Conservation (phyloP, 768 basidiomycete genomes). For the Lactifluus subvellereus region DNA sequence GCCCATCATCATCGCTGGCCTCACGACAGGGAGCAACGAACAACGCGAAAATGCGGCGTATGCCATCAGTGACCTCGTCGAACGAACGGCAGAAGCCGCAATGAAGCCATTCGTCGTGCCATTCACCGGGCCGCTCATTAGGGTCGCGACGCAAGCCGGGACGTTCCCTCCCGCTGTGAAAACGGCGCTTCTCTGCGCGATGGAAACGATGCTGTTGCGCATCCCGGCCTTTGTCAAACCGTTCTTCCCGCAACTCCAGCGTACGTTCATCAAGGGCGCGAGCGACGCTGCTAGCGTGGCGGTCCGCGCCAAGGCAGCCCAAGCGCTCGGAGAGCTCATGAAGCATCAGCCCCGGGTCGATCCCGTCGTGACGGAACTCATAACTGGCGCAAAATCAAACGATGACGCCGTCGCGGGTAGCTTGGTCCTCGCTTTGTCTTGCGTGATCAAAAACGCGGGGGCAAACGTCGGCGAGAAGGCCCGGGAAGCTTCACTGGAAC, state of each 20-base stretch:
- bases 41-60: conserved; percentile 93
- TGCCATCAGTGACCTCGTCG: conserved; percentile 93
- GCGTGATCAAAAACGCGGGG: conserved; percentile 64
- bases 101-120: conserved; percentile 96
- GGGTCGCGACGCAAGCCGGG: conserved; percentile 85
- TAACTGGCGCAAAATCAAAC: conserved; percentile 53
- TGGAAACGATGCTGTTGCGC: conserved; percentile 76
- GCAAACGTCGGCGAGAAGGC: conserved; percentile 74
- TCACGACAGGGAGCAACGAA: conserved; percentile 91
- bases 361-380: conserved; percentile 87
- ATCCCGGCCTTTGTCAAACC: conserved; percentile 91
- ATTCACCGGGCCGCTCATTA: conserved; percentile 92
- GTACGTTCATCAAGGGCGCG: conserved; percentile 92
- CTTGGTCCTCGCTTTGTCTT: conserved; percentile 67
- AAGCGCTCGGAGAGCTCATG: conserved; percentile 88
- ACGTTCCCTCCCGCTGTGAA: conserved; percentile 92
- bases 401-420: conserved; percentile 69
- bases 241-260: conserved; percentile 96
- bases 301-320: conserved; percentile 76
- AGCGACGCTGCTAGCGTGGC: conserved; percentile 71
- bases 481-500: conserved; percentile 63
- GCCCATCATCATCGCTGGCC: conserved; percentile 85
- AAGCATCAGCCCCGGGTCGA: conserved; percentile 85
- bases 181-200: conserved; percentile 79
- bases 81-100: conserved; percentile 73